Evolutionary conservation across 345 rosid genomes (phyloP).

Genomic region (Eucalyptus regnans): DNA sequence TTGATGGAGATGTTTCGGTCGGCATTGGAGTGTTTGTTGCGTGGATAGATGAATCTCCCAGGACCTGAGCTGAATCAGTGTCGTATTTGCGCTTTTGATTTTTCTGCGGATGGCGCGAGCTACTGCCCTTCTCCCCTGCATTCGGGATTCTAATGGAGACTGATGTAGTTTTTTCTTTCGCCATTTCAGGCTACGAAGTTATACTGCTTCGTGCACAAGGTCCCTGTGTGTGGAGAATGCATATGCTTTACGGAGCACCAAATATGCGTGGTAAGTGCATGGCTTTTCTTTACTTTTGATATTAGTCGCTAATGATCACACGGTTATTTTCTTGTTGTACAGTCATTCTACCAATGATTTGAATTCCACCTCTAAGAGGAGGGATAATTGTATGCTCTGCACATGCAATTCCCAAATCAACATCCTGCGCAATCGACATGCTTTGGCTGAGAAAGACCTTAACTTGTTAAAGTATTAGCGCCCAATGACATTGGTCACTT

Average conservation of each 20-base stretch:
- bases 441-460: neutral
- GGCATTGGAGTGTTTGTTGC: neutral
- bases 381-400: neutral
- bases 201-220: conserved; percentile 97
- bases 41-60: neutral
- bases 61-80: neutral
- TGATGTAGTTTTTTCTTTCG: neutral
- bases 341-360: neutral
- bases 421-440: neutral
- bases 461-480: neutral
- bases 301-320: neutral
- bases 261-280: conserved; percentile 68
- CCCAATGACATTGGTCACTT: neutral
- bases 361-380: neutral
- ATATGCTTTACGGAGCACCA: conserved; percentile 93
- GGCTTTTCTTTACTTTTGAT: neutral
- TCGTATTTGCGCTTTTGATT: neutral
- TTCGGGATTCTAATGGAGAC: neutral
- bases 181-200: conserved; percentile 80
- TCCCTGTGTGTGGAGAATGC: conserved; percentile 96
- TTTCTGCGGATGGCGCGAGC: neutral
- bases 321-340: neutral
- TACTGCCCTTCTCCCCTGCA: neutral
- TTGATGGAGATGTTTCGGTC: neutral
- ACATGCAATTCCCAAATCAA: neutral